phyloP scores from a whole-genome alignment of 164 flowering plant genomes.

The Piper longum region DNA sequence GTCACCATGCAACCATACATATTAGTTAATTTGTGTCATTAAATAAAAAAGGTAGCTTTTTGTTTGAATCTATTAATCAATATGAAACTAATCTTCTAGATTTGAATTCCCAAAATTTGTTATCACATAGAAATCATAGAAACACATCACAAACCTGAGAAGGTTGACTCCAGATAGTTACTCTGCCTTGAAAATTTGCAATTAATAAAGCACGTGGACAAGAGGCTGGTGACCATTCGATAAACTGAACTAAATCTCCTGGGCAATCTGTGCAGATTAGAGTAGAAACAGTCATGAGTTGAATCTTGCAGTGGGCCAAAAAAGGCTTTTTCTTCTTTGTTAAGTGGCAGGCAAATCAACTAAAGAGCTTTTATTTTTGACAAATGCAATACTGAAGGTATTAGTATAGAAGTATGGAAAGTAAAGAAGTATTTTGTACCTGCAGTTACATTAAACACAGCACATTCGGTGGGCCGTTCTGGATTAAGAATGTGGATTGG shows the following conservation, averaged over 20 bases:
- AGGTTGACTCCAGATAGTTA: constrained; percentile 91
- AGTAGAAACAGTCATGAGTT: not conserved
- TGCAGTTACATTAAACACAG: constrained; percentile 85
- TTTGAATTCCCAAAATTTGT: not conserved
- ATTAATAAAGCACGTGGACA: constrained; percentile 86
- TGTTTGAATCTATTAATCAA: not conserved
- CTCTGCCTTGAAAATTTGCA: constrained; percentile 92
- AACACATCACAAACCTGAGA: constrained; percentile 46
- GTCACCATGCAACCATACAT: not conserved
- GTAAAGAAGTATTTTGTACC: constrained; percentile 28
- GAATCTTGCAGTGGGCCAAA: not conserved
- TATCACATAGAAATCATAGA: not conserved
- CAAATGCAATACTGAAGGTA: not conserved
- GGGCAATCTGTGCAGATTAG: constrained; percentile 67
- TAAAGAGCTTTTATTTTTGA: not conserved
- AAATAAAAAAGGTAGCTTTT: not conserved
- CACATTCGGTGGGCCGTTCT: constrained; percentile 94
- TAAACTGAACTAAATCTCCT: constrained; percentile 96
- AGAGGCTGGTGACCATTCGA: constrained; percentile 94
- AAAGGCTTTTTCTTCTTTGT: not conserved
- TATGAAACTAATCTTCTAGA: not conserved
- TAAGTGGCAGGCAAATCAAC: not conserved
- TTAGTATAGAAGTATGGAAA: too few relatives aligned
- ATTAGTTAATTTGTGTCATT: not conserved
- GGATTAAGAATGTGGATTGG: constrained; percentile 95